These are phyloP conservation scores for Saksenaea oblongispora DNA, from an alignment of 371 early-diverging fungal genomes.

Conservation along the genomic window DNA sequence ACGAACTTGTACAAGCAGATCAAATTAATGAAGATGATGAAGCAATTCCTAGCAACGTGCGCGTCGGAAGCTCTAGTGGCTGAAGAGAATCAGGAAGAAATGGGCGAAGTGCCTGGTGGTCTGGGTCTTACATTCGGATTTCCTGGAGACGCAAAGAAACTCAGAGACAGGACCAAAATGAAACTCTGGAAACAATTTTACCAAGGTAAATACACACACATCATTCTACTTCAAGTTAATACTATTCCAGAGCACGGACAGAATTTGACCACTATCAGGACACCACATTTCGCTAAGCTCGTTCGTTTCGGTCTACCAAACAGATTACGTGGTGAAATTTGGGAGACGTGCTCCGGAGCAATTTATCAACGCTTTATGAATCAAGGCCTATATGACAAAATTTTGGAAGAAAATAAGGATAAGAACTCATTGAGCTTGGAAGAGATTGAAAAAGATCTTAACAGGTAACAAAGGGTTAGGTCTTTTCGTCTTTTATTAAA, in stretches of 20 bases:
- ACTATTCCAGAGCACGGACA: slow-evolving; percentile 73
- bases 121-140: slow-evolving; percentile 87
- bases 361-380: slow-evolving; percentile 86
- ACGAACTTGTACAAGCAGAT: slow-evolving; percentile 61
- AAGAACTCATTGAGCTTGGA: slow-evolving; percentile 77
- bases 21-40: slow-evolving; percentile 76
- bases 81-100: slow-evolving; percentile 53
- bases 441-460: slow-evolving; percentile 98
- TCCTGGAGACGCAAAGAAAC: slow-evolving; percentile 76
- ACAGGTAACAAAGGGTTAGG: slow-evolving; percentile 65
- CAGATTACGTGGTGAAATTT: slow-evolving; percentile 90
- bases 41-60: slow-evolving; percentile 80
- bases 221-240: not conserved
- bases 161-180: slow-evolving; percentile 77
- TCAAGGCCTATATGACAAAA: slow-evolving; percentile 77
- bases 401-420: slow-evolving; percentile 75
- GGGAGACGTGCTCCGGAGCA: slow-evolving; percentile 93
- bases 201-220: slow-evolving; percentile 43
- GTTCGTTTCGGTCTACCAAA: slow-evolving; percentile 94
- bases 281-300: slow-evolving; percentile 84
- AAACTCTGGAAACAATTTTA: slow-evolving; percentile 82
- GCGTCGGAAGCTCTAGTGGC: slow-evolving; percentile 71
- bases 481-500: no score
- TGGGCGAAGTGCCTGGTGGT: slow-evolving; percentile 54
- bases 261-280: slow-evolving; percentile 83